Conservation (phyloP, 2,329 filamentous ascomycete genomes). For the Blastomyces parvus region DNA sequence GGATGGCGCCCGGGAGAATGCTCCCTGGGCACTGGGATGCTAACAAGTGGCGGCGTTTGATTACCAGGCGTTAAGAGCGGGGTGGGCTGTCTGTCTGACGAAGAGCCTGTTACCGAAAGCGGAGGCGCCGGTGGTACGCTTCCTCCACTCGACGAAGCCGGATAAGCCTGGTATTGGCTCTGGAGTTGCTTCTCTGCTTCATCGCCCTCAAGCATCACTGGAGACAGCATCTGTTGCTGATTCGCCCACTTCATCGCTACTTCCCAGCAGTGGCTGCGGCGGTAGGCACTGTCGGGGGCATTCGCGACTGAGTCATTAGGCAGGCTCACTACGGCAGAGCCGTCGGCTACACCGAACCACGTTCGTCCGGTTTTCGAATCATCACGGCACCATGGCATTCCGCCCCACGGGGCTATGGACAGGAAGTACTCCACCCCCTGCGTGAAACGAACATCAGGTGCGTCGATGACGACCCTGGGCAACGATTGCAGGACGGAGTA, state of each 20-base stretch:
- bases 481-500: conserved; percentile 43
- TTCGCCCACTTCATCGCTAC: conserved; percentile 53
- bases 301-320: conserved; percentile 57
- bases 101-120: conserved; percentile 17
- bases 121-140: conserved; percentile 11
- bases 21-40: conserved; percentile 26
- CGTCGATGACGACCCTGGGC: conserved; percentile 42
- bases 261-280: conserved; percentile 60
- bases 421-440: conserved; percentile 44
- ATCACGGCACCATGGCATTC: conserved; percentile 41
- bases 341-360: conserved; percentile 51
- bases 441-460: conserved; percentile 35
- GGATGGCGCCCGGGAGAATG: conserved; percentile 23
- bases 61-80: conserved; percentile 25
- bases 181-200: not conserved
- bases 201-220: conserved; percentile 21
- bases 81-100: conserved; percentile 23
- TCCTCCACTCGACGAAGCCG: conserved; percentile 1
- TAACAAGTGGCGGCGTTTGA: conserved; percentile 25
- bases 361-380: conserved; percentile 36
- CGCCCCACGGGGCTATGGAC: conserved; percentile 41
- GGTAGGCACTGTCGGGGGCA: conserved; percentile 58
- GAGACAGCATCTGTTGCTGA: conserved; percentile 28
- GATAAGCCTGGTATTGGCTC: conserved; percentile 6
- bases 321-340: conserved; percentile 51